These are phyloP conservation scores for Obba rivulosa DNA, from an alignment of 768 basidiomycete genomes.

Conservation along the genomic window DNA sequence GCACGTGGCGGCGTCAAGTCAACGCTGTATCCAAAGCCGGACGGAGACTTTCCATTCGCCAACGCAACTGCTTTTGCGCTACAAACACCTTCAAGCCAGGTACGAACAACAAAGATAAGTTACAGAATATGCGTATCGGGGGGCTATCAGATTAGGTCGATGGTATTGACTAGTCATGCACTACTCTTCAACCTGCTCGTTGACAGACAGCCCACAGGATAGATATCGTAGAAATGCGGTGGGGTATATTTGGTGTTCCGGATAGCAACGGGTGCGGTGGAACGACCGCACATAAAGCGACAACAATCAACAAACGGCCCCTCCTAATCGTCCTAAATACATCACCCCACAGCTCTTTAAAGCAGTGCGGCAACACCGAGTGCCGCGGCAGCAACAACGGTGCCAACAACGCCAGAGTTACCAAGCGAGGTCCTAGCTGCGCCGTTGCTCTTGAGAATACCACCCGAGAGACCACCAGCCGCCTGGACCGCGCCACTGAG, in stretches of 20 bases:
- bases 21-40: too few species aligned
- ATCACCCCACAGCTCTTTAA: conserved; percentile 8
- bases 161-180: too few species aligned
- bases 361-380: conserved; percentile 26
- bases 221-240: background rate
- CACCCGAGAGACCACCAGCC: conserved; percentile 50
- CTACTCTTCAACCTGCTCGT: too few species aligned
- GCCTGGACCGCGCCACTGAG: conserved; percentile 61
- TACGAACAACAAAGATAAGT: too few species aligned
- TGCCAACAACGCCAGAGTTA: conserved; percentile 24
- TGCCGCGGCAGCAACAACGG: conserved; percentile 29
- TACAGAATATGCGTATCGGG: too few species aligned
- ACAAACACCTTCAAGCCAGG: too few species aligned
- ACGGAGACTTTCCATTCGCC: too few species aligned
- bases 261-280: background rate
- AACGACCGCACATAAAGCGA: background rate
- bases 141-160: too few species aligned
- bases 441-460: conserved; percentile 25
- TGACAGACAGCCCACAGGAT: too few species aligned
- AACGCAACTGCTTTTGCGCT: too few species aligned
- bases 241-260: background rate
- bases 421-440: conserved; percentile 23
- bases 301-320: background rate
- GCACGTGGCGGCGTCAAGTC: too few species aligned
- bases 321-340: background rate